Base-by-base conservation (phyloP, 2,329 filamentous ascomycete genomes). In the Emmonsia crescens region DNA sequence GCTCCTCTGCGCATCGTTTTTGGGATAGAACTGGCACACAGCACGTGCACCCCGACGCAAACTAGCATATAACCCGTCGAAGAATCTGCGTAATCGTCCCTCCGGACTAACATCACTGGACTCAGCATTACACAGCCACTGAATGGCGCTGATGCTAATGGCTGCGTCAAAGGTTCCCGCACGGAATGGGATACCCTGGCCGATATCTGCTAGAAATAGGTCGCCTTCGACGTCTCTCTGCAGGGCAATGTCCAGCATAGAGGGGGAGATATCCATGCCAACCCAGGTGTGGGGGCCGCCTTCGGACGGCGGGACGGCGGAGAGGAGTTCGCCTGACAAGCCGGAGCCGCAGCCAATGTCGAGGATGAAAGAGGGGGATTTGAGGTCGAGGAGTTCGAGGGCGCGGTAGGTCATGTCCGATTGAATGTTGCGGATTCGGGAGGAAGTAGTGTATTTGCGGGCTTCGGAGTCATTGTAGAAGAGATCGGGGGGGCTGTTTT, bases 41-140 rank as follows among this genome's bases (percentile, higher is more conserved):
- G 94, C 94, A 44, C 91, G 83, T 0, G 91, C 94, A 5, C 94
- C 94, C 24, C 94, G 81, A 65, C 86, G 85, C 65, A 99, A 77
- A 63, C 86, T 86, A 0, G 91, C 89, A 75, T 97, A 99, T 1
- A 99, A 77, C 0, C 91, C 91, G 69, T 95, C 91, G 75, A 99
- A 99, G 72, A 99, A 99, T 52, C 93, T 81, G 4, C 84, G 83
- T 31, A 99, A 76, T 5, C 94, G 80, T 0, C 89, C 90, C 33
- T 88, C 83, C 0, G 91, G 89, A 0, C 84, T 89, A 0, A 94
- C 92, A 57, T 95, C 91, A 71, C 85, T 89, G 63, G 84, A 89
- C 74, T 97, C 94, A 48, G 93, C 94, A 74, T 96, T 97, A 75
- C 94, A 99, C 36, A 99, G 81, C 94, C 94, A 99, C 75, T 99